Evolutionary conservation across 345 rosid genomes (phyloP).

Genomic region (Sonneratia alba): DNA sequence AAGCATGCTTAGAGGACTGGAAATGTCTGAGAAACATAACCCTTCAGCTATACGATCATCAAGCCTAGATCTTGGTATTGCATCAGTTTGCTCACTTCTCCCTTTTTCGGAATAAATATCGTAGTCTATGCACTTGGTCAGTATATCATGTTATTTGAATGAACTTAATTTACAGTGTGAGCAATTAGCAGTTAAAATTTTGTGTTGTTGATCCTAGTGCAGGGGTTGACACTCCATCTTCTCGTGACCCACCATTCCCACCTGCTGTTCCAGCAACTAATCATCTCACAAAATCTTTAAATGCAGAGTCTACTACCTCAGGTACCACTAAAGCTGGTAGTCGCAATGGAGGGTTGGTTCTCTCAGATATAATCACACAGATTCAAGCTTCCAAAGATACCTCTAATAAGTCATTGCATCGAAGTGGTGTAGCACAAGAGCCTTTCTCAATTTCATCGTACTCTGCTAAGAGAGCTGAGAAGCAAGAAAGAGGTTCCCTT

Average conservation of each 20-base stretch:
- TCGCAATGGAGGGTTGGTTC: slow-evolving; percentile 75
- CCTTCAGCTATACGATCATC: slow-evolving; percentile 69
- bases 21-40: slow-evolving; percentile 75
- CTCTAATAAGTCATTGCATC: slow-evolving; percentile 44
- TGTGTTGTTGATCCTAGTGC: slow-evolving; percentile 67
- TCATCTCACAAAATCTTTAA: slow-evolving; percentile 38
- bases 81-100: slow-evolving; percentile 19
- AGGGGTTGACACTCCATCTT: slow-evolving; percentile 99
- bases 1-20: slow-evolving; percentile 96
- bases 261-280: slow-evolving; percentile 68
- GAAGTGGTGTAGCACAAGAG: slow-evolving; percentile 46
- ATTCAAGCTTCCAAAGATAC: slow-evolving; percentile 96
- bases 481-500: slow-evolving; percentile 51
- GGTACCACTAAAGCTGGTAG: slow-evolving; percentile 42
- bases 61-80: slow-evolving; percentile 97
- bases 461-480: slow-evolving; percentile 62
- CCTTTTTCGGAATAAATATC: not conserved
- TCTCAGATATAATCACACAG: slow-evolving; percentile 83
- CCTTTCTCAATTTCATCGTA: slow-evolving; percentile 55
- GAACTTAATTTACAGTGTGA: slow-evolving; percentile 7
- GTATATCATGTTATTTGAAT: slow-evolving; percentile 12
- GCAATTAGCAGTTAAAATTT: slow-evolving; percentile 50
- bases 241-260: slow-evolving; percentile 91
- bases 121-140: slow-evolving; percentile 3
- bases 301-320: slow-evolving; percentile 46